A percentile compares a stretch with the other conserved stretches of the same genome.
Evolutionary conservation across 106 monocot genomes (phyloP).

Genomic region (Dendrobium catenatum): DNA sequence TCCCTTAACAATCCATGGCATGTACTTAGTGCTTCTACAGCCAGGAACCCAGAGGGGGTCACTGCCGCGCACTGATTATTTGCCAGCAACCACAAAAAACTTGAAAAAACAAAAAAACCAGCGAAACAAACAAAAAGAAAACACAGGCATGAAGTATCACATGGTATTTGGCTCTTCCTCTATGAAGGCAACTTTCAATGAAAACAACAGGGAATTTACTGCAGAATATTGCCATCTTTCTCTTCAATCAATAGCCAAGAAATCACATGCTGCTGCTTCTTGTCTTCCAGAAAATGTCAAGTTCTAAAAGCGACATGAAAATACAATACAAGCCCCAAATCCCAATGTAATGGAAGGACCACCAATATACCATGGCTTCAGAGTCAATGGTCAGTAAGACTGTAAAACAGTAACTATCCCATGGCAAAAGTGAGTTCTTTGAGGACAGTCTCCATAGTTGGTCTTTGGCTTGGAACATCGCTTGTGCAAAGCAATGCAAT

Average conservation of each 20-base stretch:
- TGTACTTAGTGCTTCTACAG: too few species aligned
- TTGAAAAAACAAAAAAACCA: too few species aligned
- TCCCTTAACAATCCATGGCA: too few species aligned
- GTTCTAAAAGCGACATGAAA: not conserved
- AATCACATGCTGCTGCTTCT: not conserved
- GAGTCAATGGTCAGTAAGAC: not conserved
- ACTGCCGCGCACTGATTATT: too few species aligned
- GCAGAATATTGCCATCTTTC: not conserved
- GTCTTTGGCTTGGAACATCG: conserved; percentile 51
- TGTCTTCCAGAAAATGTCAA: not conserved
- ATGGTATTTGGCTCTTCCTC: not conserved
- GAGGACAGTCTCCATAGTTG: conserved; percentile 56
- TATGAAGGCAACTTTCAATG: not conserved
- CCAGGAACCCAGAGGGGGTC: too few species aligned
- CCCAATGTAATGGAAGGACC: not conserved
- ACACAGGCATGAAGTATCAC: too few species aligned
- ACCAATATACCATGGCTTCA: not conserved
- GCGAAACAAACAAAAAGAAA: too few species aligned
- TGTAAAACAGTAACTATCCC: not conserved
- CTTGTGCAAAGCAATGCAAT: conserved; percentile 69
- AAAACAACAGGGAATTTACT: not conserved
- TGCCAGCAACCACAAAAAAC: too few species aligned
- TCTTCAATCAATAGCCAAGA: not conserved
- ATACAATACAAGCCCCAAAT: not conserved
- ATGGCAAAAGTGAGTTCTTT: conserved; percentile 13